Evolutionary conservation across 1,139 yeast genomes (phyloP).

Genomic region (Suhomyces terraborum): DNA sequence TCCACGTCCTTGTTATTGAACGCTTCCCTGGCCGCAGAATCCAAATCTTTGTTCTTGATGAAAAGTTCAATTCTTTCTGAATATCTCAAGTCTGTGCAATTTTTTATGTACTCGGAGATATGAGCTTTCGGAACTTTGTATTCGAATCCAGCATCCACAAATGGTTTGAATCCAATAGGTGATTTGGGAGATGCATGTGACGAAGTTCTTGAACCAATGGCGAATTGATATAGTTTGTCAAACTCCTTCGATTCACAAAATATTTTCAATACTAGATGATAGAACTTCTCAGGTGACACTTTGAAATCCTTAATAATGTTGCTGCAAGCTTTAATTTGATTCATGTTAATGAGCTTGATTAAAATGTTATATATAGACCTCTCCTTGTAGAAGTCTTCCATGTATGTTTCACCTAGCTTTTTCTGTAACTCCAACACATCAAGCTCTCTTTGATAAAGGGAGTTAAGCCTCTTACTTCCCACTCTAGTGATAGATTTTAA

Average conservation of each 20-base stretch:
- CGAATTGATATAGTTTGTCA: constrained; percentile 58
- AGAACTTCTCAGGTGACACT: constrained; percentile 61
- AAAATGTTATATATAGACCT: constrained; percentile 61
- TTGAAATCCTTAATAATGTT: constrained; percentile 63
- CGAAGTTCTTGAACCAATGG: constrained; percentile 25
- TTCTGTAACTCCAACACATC: constrained; percentile 55
- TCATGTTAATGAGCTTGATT: constrained; percentile 51
- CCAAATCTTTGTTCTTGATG: constrained; percentile 54
- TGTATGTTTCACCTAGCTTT: constrained; percentile 55
- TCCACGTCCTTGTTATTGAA: constrained; percentile 53
- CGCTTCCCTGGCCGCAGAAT: constrained; percentile 64
- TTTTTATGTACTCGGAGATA: constrained; percentile 38
- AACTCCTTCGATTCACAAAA: constrained; percentile 57
- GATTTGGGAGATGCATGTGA: constrained; percentile 45
- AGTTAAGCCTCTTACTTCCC: constrained; percentile 25
- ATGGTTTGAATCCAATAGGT: constrained; percentile 73
- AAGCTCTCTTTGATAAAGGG: constrained; percentile 50
- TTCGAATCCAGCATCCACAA: constrained; percentile 54
- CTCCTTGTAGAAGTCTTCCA: constrained; percentile 50
- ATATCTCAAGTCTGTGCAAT: constrained; percentile 35
- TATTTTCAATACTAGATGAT: constrained; percentile 61
- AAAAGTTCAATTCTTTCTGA: constrained; percentile 51
- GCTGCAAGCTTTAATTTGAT: constrained; percentile 60
- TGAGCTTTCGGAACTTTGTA: constrained; percentile 50
- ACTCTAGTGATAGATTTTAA: constrained; percentile 27